Percentiles rank a stretch among this genome's conserved stretches.
These are phyloP conservation scores for Globisporangium alternatum DNA, from an alignment of 352 stramenopile species.

Conservation along the genomic window DNA sequence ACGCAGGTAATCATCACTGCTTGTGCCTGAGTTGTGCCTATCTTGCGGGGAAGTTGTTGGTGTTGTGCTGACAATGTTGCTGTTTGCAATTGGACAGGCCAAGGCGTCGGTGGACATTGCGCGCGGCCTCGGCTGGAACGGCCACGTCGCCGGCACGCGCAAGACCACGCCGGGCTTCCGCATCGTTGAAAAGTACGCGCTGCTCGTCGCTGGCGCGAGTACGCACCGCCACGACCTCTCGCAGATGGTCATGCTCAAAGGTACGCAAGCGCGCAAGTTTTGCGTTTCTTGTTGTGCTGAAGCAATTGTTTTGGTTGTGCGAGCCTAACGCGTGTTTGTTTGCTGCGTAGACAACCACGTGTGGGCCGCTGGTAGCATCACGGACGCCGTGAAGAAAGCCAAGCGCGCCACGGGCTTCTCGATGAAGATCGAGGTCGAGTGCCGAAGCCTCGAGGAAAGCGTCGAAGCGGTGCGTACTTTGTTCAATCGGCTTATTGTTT, in stretches of 20 bases:
- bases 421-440: conserved; percentile 99
- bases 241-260: conserved; percentile 99
- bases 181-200: conserved; percentile 98
- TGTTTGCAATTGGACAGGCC: conserved; percentile 19
- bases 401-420: conserved; percentile 93
- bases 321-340: background rate
- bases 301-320: background rate
- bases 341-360: conserved; percentile 96
- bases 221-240: conserved; percentile 96
- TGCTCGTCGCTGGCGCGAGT: conserved; percentile 93
- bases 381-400: conserved; percentile 91
- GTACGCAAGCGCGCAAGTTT: conserved; percentile 12
- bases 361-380: conserved; percentile 94
- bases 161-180: conserved; percentile 99
- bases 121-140: conserved; percentile 82
- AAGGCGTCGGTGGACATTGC: conserved; percentile 63
- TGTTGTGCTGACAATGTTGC: background rate
- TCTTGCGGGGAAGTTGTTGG: background rate
- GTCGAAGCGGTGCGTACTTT: conserved; percentile 78
- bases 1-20: conserved; percentile 40
- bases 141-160: conserved; percentile 94
- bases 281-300: background rate
- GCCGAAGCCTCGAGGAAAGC: conserved; percentile 91
- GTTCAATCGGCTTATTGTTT: background rate
- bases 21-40: background rate